Conservation (phyloP, 495 filamentous ascomycete genomes). For the Usnea hakonensis region DNA sequence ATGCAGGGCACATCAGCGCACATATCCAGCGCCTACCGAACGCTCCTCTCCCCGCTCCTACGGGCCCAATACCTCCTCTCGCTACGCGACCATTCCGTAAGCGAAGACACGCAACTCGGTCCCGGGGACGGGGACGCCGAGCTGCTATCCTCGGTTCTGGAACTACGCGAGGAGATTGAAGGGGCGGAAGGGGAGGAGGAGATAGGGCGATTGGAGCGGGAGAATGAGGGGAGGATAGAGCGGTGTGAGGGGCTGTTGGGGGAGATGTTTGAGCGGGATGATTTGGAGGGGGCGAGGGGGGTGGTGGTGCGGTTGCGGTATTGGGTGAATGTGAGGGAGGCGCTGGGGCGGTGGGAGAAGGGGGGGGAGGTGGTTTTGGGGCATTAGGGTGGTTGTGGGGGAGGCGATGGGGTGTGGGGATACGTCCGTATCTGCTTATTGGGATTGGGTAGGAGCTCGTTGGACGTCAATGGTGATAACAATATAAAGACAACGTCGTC, state of each 20-base stretch:
- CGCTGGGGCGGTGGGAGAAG: slow-evolving; percentile 73
- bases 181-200: slow-evolving; percentile 58
- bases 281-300: slow-evolving; percentile 55
- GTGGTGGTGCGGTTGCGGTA: slow-evolving; percentile 78
- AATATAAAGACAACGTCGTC: background rate
- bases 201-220: slow-evolving; percentile 49
- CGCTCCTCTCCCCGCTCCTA: slow-evolving; percentile 63
- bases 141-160: slow-evolving; percentile 81
- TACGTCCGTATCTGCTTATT: too few species aligned
- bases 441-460: too few species aligned
- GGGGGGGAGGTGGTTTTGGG: slow-evolving; percentile 60
- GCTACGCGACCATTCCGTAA: slow-evolving; percentile 56
- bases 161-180: slow-evolving; percentile 78
- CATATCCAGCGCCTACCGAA: slow-evolving; percentile 86
- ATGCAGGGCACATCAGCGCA: slow-evolving; percentile 66
- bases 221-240: slow-evolving; percentile 60
- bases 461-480: background rate
- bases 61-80: slow-evolving; percentile 73
- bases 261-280: slow-evolving; percentile 54
- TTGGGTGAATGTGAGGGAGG: slow-evolving; percentile 83
- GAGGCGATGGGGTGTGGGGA: too few species aligned
- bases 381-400: slow-evolving; percentile 38
- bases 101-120: too few species aligned
- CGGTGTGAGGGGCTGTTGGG: slow-evolving; percentile 52
- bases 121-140: slow-evolving; percentile 43